Evolutionary conservation across 2,329 filamentous ascomycete species (phyloP).

Genomic region (Paraconiothyrium sp.): DNA sequence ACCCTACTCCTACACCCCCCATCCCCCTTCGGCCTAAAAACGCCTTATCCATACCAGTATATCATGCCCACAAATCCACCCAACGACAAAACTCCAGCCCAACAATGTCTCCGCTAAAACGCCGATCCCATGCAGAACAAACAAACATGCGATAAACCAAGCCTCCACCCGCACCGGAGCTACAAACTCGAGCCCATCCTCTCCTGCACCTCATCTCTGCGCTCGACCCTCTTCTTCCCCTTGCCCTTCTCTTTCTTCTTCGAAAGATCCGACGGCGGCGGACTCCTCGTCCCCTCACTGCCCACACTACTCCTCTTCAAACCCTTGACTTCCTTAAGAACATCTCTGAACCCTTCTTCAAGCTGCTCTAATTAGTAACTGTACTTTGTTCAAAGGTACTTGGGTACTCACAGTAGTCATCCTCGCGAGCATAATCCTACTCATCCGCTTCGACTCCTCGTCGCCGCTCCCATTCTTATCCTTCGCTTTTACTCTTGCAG

Average conservation of each 20-base stretch:
- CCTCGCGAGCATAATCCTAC: slow-evolving; percentile 81
- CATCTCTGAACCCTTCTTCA: slow-evolving; percentile 88
- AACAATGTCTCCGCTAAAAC: no score
- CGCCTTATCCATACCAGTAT: no score
- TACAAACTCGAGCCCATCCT: slow-evolving; percentile 43
- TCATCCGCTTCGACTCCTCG: slow-evolving; percentile 56
- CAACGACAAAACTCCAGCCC: no score
- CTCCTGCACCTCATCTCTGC: slow-evolving; percentile 23
- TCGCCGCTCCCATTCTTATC: slow-evolving; percentile 35
- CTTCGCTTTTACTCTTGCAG: slow-evolving; percentile 35
- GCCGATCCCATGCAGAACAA: no score
- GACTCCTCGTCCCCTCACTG: slow-evolving; percentile 37
- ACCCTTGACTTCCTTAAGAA: slow-evolving; percentile 81
- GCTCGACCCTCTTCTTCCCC: slow-evolving; percentile 26
- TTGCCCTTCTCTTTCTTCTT: slow-evolving; percentile 45
- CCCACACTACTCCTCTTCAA: slow-evolving; percentile 57
- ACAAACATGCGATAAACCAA: no score
- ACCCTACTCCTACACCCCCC: no score
- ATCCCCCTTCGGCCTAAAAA: no score
- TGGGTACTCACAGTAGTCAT: slow-evolving; percentile 72
- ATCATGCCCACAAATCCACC: no score
- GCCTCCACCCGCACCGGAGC: no score
- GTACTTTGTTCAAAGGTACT: neutral
- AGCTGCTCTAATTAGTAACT: slow-evolving; percentile 56
- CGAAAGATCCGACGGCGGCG: slow-evolving; percentile 36